Evolutionary conservation across 1,139 yeast species (phyloP), one percentile per base, ranked within the genome.

Genomic region (Kurtzmaniella quercitrusa): DNA sequence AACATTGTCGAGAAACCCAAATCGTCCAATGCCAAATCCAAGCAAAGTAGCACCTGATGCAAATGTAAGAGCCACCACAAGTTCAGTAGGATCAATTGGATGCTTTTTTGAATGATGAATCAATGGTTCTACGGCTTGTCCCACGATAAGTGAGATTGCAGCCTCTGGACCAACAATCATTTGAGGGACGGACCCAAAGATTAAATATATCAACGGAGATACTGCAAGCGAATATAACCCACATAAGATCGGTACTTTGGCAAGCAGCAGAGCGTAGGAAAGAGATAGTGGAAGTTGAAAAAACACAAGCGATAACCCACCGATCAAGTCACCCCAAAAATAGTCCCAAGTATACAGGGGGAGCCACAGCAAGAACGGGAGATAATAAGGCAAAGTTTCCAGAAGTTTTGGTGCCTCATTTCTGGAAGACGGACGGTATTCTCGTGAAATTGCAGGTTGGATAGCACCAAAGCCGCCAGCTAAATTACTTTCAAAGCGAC

Each of bases 81-180:
- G 69, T 50, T 85, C 86, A 39, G 84, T 71, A 0, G 90, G 80
- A 46, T 77, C 77, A 15, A 79, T 51, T 16, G 59, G 52, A 12
- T 68, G 60, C 37, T 63, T 59, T 14, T 66, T 57, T 37, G 64
- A 59, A 54, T 83, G 87, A 44, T 77, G 81, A 10, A 11, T 10
- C 34, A 80, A 53, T 11, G 85, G 81, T 49, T 86, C 89, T n/a
- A 90, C 84, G 0, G 94, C 90, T 58, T 89, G 96, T 2, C 98
- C 98, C 2, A 93, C 88, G 37, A 93, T 85, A 58, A 93, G 72
- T 1, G 95, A 86, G 24, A 91, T 85, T 1, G 98, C 96, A 8
- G 93, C 94, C 58, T 93, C 98, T 0, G 98, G 98, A 0, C 98
- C 98, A 7, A 91, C 95, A 44, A 91, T 85, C 96, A 93, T 87